A percentile compares a stretch with the other conserved stretches of the same genome.
Conservation (phyloP, 768 basidiomycete species). For the Naganishia friedmannii region DNA sequence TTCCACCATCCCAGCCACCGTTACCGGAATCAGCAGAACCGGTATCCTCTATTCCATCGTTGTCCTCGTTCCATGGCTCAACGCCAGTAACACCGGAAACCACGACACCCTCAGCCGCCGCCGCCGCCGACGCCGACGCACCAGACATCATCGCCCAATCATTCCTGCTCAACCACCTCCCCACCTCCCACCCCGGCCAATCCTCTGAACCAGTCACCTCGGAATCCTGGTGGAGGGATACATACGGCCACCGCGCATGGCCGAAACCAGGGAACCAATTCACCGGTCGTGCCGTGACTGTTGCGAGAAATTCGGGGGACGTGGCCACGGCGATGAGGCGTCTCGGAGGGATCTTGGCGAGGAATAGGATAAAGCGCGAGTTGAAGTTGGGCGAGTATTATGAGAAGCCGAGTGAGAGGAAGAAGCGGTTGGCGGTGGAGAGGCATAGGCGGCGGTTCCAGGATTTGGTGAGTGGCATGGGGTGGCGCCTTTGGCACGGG, state of each 20-base stretch:
- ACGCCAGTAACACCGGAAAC: neutral
- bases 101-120: too few relatives aligned
- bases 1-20: neutral
- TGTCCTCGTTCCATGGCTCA: constrained; percentile 11
- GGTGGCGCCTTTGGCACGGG: too few relatives aligned
- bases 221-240: constrained; percentile 21
- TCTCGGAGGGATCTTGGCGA: constrained; percentile 29
- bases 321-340: constrained; percentile 17
- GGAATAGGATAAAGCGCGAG: constrained; percentile 36
- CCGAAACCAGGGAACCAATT: constrained; percentile 25
- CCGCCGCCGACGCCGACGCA: neutral
- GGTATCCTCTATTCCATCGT: constrained; percentile 16
- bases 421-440: constrained; percentile 35
- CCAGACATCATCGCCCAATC: constrained; percentile 10
- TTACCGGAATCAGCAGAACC: neutral
- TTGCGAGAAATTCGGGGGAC: neutral
- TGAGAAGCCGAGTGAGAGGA: constrained; percentile 41
- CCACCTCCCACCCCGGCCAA: neutral
- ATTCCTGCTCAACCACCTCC: neutral
- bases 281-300: constrained; percentile 26
- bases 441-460: constrained; percentile 41
- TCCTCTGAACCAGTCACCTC: neutral
- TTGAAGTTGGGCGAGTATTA: constrained; percentile 34
- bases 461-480: constrained; percentile 36
- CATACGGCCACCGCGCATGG: constrained; percentile 1